Evolutionary conservation across 371 early-diverging fungal genomes (phyloP).

Genomic region (Mucor racemosus): DNA sequence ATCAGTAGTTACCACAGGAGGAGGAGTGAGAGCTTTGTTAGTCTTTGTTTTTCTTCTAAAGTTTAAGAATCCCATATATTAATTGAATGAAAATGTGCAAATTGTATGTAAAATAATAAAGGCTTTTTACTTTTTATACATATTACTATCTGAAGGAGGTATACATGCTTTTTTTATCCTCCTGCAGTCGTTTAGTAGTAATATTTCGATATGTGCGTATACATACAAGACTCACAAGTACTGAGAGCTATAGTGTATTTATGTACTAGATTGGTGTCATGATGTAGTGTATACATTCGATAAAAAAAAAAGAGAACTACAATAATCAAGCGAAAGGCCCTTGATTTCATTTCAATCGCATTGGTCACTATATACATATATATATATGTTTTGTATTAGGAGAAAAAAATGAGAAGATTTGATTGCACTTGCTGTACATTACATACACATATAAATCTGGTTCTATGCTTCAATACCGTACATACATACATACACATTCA

Average conservation of each 20-base stretch:
- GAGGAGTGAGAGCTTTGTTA: not conserved
- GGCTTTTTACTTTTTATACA: not conserved
- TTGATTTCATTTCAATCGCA: conserved; percentile 1
- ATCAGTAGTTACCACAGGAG: not conserved
- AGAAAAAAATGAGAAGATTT: not conserved
- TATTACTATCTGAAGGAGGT: not conserved
- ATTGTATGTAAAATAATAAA: not conserved
- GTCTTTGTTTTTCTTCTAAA: conserved; percentile 12
- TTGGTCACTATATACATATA: not conserved
- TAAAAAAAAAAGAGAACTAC: not conserved
- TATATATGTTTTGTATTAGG: not conserved
- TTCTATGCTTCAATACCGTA: not conserved
- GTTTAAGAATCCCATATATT: conserved; percentile 18
- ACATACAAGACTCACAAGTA: not conserved
- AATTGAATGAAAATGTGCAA: not conserved
- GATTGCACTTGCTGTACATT: conserved; percentile 1
- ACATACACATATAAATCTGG: not conserved
- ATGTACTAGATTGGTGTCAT: not conserved
- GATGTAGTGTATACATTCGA: not conserved
- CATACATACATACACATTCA: too few relatives aligned
- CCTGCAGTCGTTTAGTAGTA: not conserved
- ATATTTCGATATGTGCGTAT: not conserved
- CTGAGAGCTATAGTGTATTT: not conserved
- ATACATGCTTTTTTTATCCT: not conserved
- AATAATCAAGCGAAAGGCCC: not conserved